Percentiles rank a stretch among this genome's conserved stretches.
Conservation (phyloP, 108 stramenopile species). For the Nitzschia sp. region DNA sequence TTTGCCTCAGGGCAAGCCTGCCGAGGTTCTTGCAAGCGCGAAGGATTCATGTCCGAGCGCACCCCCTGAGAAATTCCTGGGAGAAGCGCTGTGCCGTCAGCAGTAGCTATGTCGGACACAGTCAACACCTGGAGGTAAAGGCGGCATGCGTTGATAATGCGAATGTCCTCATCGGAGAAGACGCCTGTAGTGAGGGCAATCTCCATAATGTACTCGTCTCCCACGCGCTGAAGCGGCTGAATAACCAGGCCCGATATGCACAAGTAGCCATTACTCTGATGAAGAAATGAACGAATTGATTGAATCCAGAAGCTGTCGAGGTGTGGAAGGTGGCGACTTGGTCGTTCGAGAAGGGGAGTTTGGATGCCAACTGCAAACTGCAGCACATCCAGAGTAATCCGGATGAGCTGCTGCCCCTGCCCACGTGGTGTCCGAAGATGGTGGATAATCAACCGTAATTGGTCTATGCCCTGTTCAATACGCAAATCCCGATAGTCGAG, state of each 20-base stretch:
- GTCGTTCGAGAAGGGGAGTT: neutral
- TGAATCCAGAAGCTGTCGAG: neutral
- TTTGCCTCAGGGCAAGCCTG: no score
- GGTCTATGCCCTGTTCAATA: neutral
- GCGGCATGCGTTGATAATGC: no score
- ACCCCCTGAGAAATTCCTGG: no score
- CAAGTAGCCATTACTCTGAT: neutral
- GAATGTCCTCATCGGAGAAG: no score
- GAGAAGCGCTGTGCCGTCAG: no score
- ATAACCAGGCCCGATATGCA: neutral
- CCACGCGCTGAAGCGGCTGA: neutral
- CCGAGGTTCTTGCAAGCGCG: no score
- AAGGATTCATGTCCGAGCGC: no score
- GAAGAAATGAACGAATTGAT: neutral
- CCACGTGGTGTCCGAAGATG: neutral
- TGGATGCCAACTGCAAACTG: neutral
- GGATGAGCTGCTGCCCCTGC: neutral
- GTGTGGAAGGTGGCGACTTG: neutral
- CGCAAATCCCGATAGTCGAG: neutral
- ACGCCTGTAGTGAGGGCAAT: no score
- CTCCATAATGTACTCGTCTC: neutral
- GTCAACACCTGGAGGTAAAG: no score
- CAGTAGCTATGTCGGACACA: no score
- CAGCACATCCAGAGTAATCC: neutral
- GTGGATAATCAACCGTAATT: neutral